phyloP scores from a whole-genome alignment of 2,329 filamentous ascomycete genomes.

The Aspergillus ochraceoroseus region DNA sequence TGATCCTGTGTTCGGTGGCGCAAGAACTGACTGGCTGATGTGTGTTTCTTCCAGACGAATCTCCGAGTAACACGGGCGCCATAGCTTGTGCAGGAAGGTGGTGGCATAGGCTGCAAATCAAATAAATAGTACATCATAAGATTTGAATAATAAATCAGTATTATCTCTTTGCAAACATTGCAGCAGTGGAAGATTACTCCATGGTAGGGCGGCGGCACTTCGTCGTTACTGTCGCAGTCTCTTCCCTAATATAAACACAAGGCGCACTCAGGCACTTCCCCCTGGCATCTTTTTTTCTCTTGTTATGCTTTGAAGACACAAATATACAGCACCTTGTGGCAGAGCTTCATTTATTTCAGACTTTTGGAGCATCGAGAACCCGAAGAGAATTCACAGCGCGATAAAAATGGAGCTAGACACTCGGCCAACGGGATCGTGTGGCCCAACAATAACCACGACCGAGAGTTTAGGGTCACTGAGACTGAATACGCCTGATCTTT shows the following conservation, averaged over 20 bases:
- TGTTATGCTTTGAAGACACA: too few species aligned
- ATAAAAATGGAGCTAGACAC: slow-evolving; percentile 7
- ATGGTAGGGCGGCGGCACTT: too few species aligned
- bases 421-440: background rate
- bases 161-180: background rate
- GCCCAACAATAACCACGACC: background rate
- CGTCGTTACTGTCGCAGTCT: slow-evolving; percentile 2
- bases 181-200: too few species aligned
- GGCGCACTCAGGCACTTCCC: background rate
- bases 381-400: too few species aligned
- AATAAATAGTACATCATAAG: background rate
- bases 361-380: too few species aligned
- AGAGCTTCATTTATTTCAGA: too few species aligned
- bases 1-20: slow-evolving; percentile 14
- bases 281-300: background rate
- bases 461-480: background rate
- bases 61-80: slow-evolving; percentile 3
- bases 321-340: too few species aligned
- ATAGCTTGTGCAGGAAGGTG: too few species aligned
- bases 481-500: slow-evolving; percentile 6
- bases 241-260: background rate
- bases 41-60: slow-evolving; percentile 4
- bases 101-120: background rate
- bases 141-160: background rate
- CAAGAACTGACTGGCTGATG: slow-evolving; percentile 4